Conservation (phyloP, 805 yeast species). For the Monosporozyma aerobia region DNA sequence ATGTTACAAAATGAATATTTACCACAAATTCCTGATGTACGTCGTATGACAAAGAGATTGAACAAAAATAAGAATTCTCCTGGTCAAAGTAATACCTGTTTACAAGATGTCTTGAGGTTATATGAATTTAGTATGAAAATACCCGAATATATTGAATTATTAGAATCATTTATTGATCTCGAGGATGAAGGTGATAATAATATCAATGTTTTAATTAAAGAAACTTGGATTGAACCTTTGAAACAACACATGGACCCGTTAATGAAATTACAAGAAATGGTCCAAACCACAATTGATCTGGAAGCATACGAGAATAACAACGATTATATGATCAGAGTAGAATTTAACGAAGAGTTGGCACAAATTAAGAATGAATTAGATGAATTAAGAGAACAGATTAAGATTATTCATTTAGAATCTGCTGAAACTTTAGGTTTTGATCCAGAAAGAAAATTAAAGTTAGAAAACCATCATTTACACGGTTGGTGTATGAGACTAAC, state of each 20-base stretch:
- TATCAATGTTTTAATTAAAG: slow-evolving; percentile 31
- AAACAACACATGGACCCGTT: slow-evolving; percentile 42
- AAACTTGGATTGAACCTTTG: slow-evolving; percentile 53
- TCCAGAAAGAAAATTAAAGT: slow-evolving; percentile 75
- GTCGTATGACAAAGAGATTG: slow-evolving; percentile 64
- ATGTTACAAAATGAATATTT: slow-evolving; percentile 58
- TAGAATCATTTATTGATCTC: slow-evolving; percentile 37
- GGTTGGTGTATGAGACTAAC: slow-evolving; percentile 96
- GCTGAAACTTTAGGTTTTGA: slow-evolving; percentile 75
- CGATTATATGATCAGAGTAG: slow-evolving; percentile 80
- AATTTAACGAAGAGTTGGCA: slow-evolving; percentile 71
- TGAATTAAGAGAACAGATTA: slow-evolving; percentile 44
- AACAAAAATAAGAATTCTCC: slow-evolving; percentile 38
- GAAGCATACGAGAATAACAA: slow-evolving; percentile 65
- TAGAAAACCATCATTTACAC: slow-evolving; percentile 78
- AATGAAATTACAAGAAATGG: slow-evolving; percentile 66
- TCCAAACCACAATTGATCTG: slow-evolving; percentile 86
- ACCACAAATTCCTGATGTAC: slow-evolving; percentile 71
- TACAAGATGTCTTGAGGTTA: slow-evolving; percentile 84
- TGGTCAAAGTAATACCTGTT: slow-evolving; percentile 7
- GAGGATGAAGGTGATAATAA: slow-evolving; percentile 12
- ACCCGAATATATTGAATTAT: slow-evolving; percentile 54
- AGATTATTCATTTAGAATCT: slow-evolving; percentile 49
- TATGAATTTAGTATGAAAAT: slow-evolving; percentile 69
- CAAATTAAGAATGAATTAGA: slow-evolving; percentile 52